These are phyloP conservation scores for Russula foetens DNA, from an alignment of 768 basidiomycete species.

Conservation along the genomic window DNA sequence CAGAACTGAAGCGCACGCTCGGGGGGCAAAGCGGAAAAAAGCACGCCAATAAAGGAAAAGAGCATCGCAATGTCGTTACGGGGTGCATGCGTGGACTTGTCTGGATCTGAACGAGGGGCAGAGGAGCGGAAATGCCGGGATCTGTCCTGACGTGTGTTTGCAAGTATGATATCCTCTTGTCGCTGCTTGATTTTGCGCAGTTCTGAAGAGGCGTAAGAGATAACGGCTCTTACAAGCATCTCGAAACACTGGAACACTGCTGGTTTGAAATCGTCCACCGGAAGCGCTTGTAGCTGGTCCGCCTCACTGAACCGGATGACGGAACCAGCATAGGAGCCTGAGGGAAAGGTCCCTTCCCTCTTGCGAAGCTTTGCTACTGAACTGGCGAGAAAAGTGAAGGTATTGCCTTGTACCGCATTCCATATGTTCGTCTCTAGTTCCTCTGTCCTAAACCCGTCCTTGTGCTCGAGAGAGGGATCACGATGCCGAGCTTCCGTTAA, in stretches of 20 bases:
- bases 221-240: slow-evolving; percentile 57
- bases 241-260: slow-evolving; percentile 60
- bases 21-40: slow-evolving; percentile 64
- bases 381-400: slow-evolving; percentile 64
- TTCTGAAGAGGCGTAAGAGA: slow-evolving; percentile 73
- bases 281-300: slow-evolving; percentile 32
- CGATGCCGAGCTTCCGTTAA: slow-evolving; percentile 67
- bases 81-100: slow-evolving; percentile 37
- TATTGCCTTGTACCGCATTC: slow-evolving; percentile 77
- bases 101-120: slow-evolving; percentile 20
- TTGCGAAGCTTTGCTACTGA: slow-evolving; percentile 50
- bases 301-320: slow-evolving; percentile 27
- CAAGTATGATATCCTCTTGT: slow-evolving; percentile 77
- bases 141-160: slow-evolving; percentile 57
- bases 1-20: slow-evolving; percentile 84
- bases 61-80: slow-evolving; percentile 82
- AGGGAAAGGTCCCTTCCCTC: slow-evolving; percentile 28
- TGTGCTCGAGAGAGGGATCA: slow-evolving; percentile 55
- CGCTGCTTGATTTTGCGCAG: slow-evolving; percentile 80
- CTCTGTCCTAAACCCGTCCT: slow-evolving; percentile 62
- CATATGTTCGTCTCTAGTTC: slow-evolving; percentile 76
- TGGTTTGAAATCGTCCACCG: slow-evolving; percentile 43
- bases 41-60: slow-evolving; percentile 73
- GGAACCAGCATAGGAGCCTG: slow-evolving; percentile 25
- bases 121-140: slow-evolving; percentile 42